Percentiles rank a stretch among this genome's conserved stretches.
Evolutionary conservation across 192 early-diverging fungal species (phyloP).

Genomic region (Funneliformis mosseae): DNA sequence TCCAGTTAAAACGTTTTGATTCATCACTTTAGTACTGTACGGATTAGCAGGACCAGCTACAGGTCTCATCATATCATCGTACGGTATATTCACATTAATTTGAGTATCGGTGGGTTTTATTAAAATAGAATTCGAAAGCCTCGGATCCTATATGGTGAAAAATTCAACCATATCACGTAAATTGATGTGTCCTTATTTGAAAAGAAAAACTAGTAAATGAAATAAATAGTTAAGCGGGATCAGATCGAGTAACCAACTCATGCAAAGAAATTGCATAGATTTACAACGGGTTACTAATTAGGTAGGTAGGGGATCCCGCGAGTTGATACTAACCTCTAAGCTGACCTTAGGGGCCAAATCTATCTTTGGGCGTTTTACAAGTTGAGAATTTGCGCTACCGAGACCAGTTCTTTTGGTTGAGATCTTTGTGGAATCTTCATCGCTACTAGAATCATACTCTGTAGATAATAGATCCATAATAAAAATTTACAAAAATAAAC

Average conservation of each 20-base stretch:
- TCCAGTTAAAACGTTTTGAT: conserved; percentile 67
- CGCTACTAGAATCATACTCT: not conserved
- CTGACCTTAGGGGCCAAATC: conserved; percentile 58
- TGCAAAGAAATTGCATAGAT: not conserved
- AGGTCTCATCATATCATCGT: conserved; percentile 57
- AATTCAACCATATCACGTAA: conserved; percentile 2
- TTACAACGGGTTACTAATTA: not conserved
- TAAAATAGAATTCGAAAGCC: conserved; percentile 45
- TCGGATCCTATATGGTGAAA: conserved; percentile 40
- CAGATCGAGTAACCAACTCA: not conserved
- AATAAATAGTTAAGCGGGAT: not conserved
- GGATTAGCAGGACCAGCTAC: conserved; percentile 60
- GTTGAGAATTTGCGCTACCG: not conserved
- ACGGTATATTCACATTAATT: conserved; percentile 58
- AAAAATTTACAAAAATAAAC: not conserved
- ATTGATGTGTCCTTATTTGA: not conserved
- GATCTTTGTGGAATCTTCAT: not conserved
- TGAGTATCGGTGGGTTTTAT: conserved; percentile 59
- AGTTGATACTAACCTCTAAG: conserved; percentile 45
- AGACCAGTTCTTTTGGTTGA: not conserved
- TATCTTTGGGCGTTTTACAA: conserved; percentile 35
- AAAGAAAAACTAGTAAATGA: not conserved
- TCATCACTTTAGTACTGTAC: conserved; percentile 44
- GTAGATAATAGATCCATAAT: conserved; percentile 9
- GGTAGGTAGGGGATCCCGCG: not conserved